Conservation (phyloP, 305 asterid species). For the Fraxinus velutina region DNA sequence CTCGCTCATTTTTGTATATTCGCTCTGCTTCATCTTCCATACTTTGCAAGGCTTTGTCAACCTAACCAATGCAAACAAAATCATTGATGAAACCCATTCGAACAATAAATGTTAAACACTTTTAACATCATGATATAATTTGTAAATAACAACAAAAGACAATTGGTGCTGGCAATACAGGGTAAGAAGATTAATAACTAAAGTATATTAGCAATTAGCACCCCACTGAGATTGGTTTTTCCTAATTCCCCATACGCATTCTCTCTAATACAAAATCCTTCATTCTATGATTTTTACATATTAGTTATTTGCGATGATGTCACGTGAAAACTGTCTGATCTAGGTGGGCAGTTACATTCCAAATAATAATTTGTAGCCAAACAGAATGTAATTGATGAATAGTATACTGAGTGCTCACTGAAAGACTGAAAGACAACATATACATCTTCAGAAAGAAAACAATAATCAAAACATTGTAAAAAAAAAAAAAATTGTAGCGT, state of each 20-base stretch:
- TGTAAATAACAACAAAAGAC: not conserved
- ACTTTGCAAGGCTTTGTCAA: constrained; percentile 86
- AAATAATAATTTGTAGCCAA: not conserved
- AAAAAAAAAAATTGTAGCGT: not conserved
- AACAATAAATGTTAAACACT: not conserved
- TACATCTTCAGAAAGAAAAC: not conserved
- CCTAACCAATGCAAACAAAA: constrained; percentile 39
- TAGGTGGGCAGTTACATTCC: not conserved
- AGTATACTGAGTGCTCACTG: not conserved
- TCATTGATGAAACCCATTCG: constrained; percentile 1
- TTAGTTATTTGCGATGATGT: not conserved
- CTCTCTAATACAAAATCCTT: not conserved
- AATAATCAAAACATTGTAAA: not conserved
- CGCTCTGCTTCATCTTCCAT: constrained; percentile 84
- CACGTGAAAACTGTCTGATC: not conserved
- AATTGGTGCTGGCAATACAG: not conserved
- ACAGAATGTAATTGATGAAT: not conserved
- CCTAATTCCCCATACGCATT: not conserved
- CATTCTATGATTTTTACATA: not conserved
- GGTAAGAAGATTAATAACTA: not conserved
- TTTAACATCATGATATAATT: not conserved
- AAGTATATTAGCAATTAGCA: not conserved
- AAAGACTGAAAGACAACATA: not conserved
- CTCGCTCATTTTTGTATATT: constrained; percentile 79
- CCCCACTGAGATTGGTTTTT: not conserved